Percentiles rank a stretch among this genome's conserved stretches.
phyloP scores from a whole-genome alignment of 1,284 basidiomycete genomes.

The Tetrapyrgos nigripes region DNA sequence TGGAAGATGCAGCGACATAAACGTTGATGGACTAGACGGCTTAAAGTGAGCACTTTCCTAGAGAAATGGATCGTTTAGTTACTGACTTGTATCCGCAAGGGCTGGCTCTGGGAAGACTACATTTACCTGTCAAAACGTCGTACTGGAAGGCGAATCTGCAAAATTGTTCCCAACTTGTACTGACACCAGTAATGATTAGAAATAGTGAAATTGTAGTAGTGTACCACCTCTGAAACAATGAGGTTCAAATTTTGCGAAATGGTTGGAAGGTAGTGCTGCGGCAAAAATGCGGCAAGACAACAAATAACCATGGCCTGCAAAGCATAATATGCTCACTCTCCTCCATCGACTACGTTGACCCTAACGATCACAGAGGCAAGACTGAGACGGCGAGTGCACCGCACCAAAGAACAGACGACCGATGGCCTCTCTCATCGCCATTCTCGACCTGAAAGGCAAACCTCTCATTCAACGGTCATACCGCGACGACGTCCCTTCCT shows the following conservation, averaged over 20 bases:
- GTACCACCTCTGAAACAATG: too few relatives aligned
- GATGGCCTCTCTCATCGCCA: conserved; percentile 80
- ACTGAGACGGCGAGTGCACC: neutral
- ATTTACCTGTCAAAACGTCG: conserved; percentile 16
- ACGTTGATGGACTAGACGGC: conserved; percentile 48
- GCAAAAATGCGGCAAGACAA: neutral
- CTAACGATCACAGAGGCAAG: too few relatives aligned
- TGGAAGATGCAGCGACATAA: conserved; percentile 55
- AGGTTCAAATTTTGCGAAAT: too few relatives aligned
- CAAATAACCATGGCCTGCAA: neutral
- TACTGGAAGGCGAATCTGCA: conserved; percentile 10
- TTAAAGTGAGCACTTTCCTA: conserved; percentile 39
- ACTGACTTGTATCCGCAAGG: neutral
- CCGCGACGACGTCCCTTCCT: conserved; percentile 92
- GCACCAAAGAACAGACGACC: neutral
- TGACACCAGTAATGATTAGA: neutral
- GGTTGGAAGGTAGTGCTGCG: neutral
- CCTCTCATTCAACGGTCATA: conserved; percentile 98
- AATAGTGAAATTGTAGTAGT: neutral
- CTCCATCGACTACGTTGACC: neutral
- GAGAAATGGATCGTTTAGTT: neutral
- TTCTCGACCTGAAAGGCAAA: conserved; percentile 98
- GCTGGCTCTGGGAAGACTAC: conserved; percentile 1
- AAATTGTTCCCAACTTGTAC: conserved; percentile 16
- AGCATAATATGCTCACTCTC: neutral